Evolutionary conservation across 2,329 filamentous ascomycete species (phyloP).

Genomic region (Cylindrodendrum hubeiense): DNA sequence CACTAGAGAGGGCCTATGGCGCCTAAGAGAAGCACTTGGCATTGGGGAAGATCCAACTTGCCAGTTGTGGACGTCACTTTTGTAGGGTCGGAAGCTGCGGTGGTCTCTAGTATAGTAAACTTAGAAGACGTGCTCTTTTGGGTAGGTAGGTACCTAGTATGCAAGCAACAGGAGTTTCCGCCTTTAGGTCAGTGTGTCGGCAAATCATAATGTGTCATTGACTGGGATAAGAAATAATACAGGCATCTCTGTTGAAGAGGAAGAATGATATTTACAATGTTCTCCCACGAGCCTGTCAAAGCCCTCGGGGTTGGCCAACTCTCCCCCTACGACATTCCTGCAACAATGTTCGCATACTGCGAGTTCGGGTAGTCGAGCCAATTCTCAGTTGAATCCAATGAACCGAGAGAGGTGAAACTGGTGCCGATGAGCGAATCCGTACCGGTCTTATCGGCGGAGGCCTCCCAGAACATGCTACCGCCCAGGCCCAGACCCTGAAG

Average conservation of each 20-base stretch:
- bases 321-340: constrained; percentile 17
- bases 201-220: background rate
- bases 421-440: constrained; percentile 71
- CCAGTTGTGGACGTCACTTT: background rate
- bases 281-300: background rate
- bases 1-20: background rate
- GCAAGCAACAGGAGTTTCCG: too few species aligned
- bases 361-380: constrained; percentile 64
- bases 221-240: background rate
- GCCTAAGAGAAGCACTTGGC: background rate
- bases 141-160: too few species aligned
- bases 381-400: constrained; percentile 62
- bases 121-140: too few species aligned
- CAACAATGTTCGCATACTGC: constrained; percentile 65
- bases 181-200: too few species aligned
- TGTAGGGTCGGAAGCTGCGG: background rate
- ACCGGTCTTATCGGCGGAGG: constrained; percentile 73
- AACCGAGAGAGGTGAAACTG: constrained; percentile 54
- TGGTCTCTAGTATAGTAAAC: too few species aligned
- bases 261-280: background rate
- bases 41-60: background rate
- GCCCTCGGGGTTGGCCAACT: background rate
- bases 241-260: background rate
- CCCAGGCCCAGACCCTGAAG: constrained; percentile 73
- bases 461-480: constrained; percentile 91